Percentiles rank a stretch among this genome's conserved stretches.
phyloP scores from a whole-genome alignment of 2,329 filamentous ascomycete genomes.

The Trichoderma sp. region DNA sequence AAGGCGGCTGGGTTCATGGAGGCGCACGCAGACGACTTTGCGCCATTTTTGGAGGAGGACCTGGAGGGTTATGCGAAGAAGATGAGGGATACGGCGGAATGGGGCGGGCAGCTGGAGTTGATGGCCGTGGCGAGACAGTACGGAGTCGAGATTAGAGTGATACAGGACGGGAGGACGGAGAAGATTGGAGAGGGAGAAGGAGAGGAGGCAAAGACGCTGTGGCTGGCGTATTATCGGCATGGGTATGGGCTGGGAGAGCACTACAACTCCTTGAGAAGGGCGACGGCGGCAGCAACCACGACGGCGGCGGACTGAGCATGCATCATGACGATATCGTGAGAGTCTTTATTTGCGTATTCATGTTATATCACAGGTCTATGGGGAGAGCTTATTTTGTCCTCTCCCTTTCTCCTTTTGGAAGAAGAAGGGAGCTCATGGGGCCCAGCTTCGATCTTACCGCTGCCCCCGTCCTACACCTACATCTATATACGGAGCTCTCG shows the following conservation, averaged over 20 bases:
- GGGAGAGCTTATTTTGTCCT: neutral
- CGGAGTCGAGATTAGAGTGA: conserved; percentile 75
- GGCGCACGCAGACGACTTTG: conserved; percentile 75
- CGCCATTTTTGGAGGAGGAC: conserved; percentile 81
- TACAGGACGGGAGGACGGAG: conserved; percentile 82
- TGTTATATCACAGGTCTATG: neutral
- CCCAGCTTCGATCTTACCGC: neutral
- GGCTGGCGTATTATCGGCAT: conserved; percentile 94
- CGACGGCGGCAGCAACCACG: conserved; percentile 25
- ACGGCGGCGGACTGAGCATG: conserved; percentile 8
- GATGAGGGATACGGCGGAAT: conserved; percentile 86
- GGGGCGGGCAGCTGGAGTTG: conserved; percentile 93
- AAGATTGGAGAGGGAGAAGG: conserved; percentile 59
- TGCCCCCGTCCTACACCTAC: neutral
- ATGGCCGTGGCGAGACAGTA: conserved; percentile 81
- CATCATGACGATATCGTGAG: neutral
- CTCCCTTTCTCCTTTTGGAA: neutral
- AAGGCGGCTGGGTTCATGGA: conserved; percentile 78
- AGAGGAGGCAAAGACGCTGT: conserved; percentile 61
- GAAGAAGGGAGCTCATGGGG: neutral
- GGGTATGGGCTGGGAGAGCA: conserved; percentile 94
- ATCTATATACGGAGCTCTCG: neutral
- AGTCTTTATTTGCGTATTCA: neutral
- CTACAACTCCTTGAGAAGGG: conserved; percentile 81
- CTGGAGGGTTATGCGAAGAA: conserved; percentile 71